A percentile compares a stretch with the other conserved stretches of the same genome.
phyloP scores from a whole-genome alignment of 176 grass and related monocot species.

The Typha latifolia region DNA sequence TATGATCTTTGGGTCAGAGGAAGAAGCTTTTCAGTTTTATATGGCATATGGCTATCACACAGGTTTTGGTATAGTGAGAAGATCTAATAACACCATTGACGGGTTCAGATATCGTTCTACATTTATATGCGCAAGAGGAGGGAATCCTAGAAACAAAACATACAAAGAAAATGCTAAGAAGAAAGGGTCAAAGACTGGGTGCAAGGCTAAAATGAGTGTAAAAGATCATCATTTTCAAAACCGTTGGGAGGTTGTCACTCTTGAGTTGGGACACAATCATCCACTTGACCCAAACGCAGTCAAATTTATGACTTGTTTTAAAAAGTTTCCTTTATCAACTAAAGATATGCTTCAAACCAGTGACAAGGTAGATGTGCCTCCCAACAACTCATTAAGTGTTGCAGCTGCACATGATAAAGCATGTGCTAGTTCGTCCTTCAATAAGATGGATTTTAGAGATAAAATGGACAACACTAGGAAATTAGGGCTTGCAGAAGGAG shows the following conservation, averaged over 20 bases:
- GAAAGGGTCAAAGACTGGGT: slow-evolving; percentile 56
- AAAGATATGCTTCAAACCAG: slow-evolving; percentile 25
- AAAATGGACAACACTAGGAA: slow-evolving; percentile 51
- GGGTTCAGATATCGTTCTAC: slow-evolving; percentile 72
- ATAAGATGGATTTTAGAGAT: slow-evolving; percentile 32
- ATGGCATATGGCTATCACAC: slow-evolving; percentile 56
- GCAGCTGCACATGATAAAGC: slow-evolving; percentile 18
- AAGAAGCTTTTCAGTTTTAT: slow-evolving; percentile 84
- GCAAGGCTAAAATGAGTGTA: slow-evolving; percentile 83
- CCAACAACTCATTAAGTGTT: slow-evolving; percentile 15
- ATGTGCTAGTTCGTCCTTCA: slow-evolving; percentile 22
- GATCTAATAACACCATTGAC: slow-evolving; percentile 74
- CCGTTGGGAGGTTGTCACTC: slow-evolving; percentile 67
- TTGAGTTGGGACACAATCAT: slow-evolving; percentile 79
- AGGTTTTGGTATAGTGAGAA: slow-evolving; percentile 71
- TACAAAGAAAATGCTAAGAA: slow-evolving; percentile 52
- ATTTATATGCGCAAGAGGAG: slow-evolving; percentile 79
- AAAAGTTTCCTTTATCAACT: slow-evolving; percentile 37
- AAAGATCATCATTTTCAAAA: slow-evolving; percentile 86
- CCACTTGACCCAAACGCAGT: slow-evolving; percentile 51
- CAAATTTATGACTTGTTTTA: slow-evolving; percentile 67
- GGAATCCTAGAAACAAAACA: slow-evolving; percentile 61
- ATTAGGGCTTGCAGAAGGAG: slow-evolving; percentile 57
- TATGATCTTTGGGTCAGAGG: slow-evolving; percentile 68
- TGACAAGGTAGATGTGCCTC: slow-evolving; percentile 2